Conservation (phyloP, 192 early-diverging fungal genomes). For the Backusella sp. region DNA sequence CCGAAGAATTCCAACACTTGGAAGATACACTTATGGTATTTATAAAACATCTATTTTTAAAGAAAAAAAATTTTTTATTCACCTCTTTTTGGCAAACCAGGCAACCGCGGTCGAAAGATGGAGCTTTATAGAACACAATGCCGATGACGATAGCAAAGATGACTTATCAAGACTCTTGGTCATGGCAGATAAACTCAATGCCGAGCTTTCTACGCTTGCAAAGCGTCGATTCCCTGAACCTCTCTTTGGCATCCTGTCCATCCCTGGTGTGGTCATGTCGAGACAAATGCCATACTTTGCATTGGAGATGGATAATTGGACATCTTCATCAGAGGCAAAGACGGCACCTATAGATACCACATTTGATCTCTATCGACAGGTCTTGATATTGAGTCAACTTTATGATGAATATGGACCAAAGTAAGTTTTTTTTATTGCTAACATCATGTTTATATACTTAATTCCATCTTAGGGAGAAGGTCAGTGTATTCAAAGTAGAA, state of each 20-base stretch:
- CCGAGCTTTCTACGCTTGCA: conserved; percentile 19
- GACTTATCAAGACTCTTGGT: conserved; percentile 20
- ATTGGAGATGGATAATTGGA: conserved; percentile 54
- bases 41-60: background rate
- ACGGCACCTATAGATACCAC: conserved; percentile 44
- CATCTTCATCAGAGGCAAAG: conserved; percentile 38
- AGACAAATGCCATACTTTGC: conserved; percentile 55
- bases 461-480: conserved; percentile 23
- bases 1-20: conserved; percentile 13
- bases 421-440: conserved; percentile 20
- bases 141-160: conserved; percentile 16
- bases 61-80: background rate
- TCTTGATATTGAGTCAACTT: conserved; percentile 40
- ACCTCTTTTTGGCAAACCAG: background rate
- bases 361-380: conserved; percentile 54
- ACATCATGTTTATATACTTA: background rate
- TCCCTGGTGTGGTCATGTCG: conserved; percentile 47
- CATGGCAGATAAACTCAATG: conserved; percentile 30
- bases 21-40: conserved; percentile 29
- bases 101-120: conserved; percentile 36
- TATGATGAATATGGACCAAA: conserved; percentile 48
- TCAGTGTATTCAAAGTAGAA: conserved; percentile 62
- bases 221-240: conserved; percentile 18
- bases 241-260: conserved; percentile 18
- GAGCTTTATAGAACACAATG: conserved; percentile 21